Conservation (phyloP, 2,329 filamentous ascomycete genomes). For the Salinomyces thailandicus region DNA sequence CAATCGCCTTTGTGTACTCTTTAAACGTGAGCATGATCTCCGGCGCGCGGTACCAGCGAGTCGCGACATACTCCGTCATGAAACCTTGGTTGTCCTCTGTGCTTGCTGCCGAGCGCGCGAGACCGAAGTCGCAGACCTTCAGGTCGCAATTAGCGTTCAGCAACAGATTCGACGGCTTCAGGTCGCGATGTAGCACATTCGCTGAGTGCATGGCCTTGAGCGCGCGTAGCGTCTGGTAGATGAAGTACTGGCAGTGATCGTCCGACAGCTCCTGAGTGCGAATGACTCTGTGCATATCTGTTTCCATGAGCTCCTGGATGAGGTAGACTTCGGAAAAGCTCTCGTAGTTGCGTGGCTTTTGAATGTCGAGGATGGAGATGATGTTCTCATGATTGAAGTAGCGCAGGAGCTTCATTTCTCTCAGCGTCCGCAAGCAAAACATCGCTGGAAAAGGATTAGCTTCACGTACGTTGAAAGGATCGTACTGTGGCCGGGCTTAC, state of each 20-base stretch:
- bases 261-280: conserved; percentile 97
- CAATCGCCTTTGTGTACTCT: conserved; percentile 98
- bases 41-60: conserved; percentile 95
- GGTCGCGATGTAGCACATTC: conserved; percentile 91
- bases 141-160: conserved; percentile 98
- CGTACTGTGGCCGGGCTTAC: too few species aligned
- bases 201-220: conserved; percentile 99
- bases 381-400: conserved; percentile 99
- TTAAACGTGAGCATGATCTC: conserved; percentile 99
- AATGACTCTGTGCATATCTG: conserved; percentile 98
- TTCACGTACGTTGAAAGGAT: too few species aligned
- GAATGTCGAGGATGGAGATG: conserved; percentile 97
- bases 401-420: conserved; percentile 96
- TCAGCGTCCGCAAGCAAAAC: conserved; percentile 87
- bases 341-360: conserved; percentile 93
- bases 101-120: conserved; percentile 83
- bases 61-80: conserved; percentile 99
- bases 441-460: conserved; percentile 5
- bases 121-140: conserved; percentile 97
- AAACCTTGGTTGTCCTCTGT: conserved; percentile 99
- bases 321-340: conserved; percentile 96
- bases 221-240: conserved; percentile 95
- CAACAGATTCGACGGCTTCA: conserved; percentile 94
- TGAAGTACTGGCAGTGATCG: conserved; percentile 99
- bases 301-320: conserved; percentile 99